Evolutionary conservation across 495 filamentous ascomycete genomes (phyloP).

Genomic region (Pyrenula massariospora): DNA sequence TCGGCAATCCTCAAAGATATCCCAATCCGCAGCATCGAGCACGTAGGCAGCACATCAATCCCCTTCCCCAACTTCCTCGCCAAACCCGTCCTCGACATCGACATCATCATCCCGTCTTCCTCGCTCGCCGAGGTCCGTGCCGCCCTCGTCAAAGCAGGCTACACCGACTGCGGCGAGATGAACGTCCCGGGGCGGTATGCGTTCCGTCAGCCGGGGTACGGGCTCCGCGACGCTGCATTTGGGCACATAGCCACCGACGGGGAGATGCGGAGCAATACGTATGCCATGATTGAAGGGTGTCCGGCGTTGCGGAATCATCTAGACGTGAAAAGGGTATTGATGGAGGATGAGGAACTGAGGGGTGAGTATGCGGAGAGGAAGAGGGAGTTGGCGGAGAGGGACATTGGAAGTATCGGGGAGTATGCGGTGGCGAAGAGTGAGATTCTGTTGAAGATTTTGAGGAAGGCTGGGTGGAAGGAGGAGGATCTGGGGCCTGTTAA

Average conservation of each 20-base stretch:
- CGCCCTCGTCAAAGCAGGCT: background rate
- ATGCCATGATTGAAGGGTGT: background rate
- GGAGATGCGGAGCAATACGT: background rate
- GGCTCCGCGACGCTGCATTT: background rate
- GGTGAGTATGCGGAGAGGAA: background rate
- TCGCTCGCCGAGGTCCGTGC: background rate
- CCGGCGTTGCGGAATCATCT: background rate
- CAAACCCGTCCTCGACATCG: background rate
- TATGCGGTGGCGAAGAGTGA: background rate
- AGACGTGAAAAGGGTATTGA: background rate
- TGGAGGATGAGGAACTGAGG: background rate
- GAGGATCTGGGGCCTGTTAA: background rate
- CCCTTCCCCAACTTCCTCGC: background rate
- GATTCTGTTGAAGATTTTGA: background rate
- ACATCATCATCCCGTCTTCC: background rate
- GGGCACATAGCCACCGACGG: background rate
- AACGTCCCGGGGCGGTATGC: background rate
- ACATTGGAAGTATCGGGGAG: background rate
- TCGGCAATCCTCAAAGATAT: background rate
- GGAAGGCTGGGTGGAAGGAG: background rate
- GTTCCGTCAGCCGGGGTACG: background rate
- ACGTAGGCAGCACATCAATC: background rate
- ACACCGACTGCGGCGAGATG: background rate
- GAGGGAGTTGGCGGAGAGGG: background rate
- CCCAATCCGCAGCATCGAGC: background rate